Evolutionary conservation across 2,329 filamentous ascomycete species (phyloP).

Genomic region (Fusarium incarnatum): DNA sequence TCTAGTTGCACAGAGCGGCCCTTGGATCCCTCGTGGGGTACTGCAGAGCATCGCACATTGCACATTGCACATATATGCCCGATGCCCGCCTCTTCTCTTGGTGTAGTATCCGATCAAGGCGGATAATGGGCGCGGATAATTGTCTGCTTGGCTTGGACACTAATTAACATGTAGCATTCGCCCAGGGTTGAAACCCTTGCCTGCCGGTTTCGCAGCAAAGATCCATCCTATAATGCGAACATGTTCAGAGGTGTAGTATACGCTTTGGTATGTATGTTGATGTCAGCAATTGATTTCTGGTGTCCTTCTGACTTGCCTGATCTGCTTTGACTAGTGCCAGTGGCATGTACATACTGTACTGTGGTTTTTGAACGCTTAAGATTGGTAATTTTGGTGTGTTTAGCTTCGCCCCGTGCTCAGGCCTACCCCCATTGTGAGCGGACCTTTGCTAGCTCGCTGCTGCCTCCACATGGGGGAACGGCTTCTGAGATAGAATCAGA

Average conservation of each 20-base stretch:
- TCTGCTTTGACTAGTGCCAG: background rate
- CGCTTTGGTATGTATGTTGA: conserved; percentile 3
- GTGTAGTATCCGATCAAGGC: conserved; percentile 38
- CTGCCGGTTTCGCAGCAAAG: conserved; percentile 17
- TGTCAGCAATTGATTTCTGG: background rate
- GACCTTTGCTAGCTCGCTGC: conserved; percentile 36
- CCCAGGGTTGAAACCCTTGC: conserved; percentile 28
- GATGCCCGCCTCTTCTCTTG: conserved; percentile 20
- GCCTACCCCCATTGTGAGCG: conserved; percentile 23
- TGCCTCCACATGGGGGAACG: conserved; percentile 39
- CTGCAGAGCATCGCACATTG: conserved; percentile 16
- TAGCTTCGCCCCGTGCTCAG: conserved; percentile 28
- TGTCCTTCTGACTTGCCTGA: conserved; percentile 5
- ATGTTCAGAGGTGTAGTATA: background rate
- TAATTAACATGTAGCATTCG: conserved; percentile 20
- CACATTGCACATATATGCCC: conserved; percentile 26
- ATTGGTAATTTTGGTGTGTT: conserved; percentile 35
- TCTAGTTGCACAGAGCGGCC: conserved; percentile 28
- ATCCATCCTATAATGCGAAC: conserved; percentile 17
- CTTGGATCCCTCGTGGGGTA: conserved; percentile 26
- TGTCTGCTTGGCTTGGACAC: conserved; percentile 13
- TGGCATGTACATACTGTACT: background rate
- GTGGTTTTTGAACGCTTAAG: conserved; percentile 26
- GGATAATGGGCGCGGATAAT: conserved; percentile 34
- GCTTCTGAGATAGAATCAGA: conserved; percentile 24